A percentile compares a stretch with the other conserved stretches of the same genome.
Conservation (phyloP, 306 rosid species). For the Senna tora region DNA sequence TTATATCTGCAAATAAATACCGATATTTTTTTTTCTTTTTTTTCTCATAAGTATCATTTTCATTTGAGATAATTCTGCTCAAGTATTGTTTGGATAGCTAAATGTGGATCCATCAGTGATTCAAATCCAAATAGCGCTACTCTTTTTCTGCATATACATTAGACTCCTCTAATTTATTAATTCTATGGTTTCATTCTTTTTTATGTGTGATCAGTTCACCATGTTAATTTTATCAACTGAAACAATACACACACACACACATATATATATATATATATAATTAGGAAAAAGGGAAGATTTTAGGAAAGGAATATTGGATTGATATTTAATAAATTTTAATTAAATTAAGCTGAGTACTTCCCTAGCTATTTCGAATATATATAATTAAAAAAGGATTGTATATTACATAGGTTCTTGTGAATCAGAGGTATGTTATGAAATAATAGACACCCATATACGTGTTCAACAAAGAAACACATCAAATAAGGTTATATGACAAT, state of each 20-base stretch:
- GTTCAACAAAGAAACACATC: neutral
- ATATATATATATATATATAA: too few species aligned
- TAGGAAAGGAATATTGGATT: neutral
- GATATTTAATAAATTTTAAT: neutral
- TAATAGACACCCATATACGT: neutral
- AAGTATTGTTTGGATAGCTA: too few species aligned
- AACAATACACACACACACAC: neutral
- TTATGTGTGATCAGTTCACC: neutral
- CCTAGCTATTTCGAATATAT: neutral
- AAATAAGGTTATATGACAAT: neutral
- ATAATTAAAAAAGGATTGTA: neutral
- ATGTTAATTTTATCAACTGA: neutral
- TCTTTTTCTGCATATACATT: too few species aligned
- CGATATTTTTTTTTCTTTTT: too few species aligned
- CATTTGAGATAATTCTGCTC: too few species aligned
- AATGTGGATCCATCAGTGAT: too few species aligned
- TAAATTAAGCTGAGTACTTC: neutral
- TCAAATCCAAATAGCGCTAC: too few species aligned
- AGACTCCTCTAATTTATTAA: neutral
- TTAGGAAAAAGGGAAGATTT: too few species aligned
- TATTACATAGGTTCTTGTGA: neutral
- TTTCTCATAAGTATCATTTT: too few species aligned
- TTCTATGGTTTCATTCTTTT: neutral
- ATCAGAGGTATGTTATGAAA: neutral
- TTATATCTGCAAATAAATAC: too few species aligned